Base-by-base conservation (phyloP, 2,329 filamentous ascomycete genomes). In the Apiospora sp. region DNA sequence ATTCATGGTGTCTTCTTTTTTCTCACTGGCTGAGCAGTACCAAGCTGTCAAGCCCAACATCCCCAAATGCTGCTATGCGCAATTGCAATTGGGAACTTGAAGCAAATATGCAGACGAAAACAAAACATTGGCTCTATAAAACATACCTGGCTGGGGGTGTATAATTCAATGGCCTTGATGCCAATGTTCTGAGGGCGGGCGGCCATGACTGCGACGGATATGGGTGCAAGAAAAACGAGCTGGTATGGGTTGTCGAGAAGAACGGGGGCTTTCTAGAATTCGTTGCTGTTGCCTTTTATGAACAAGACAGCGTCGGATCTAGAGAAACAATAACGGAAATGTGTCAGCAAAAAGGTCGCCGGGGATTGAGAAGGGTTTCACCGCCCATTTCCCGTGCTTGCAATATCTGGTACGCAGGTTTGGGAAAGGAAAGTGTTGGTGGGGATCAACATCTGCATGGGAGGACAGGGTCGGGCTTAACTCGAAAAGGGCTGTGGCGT, bases 151-250 rank as follows among this genome's bases (percentile, higher is more conserved):
- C 89, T 93, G 76, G 94, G 94, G 82, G 94, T 94, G 85, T 96
- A 96, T 82, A 96, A 90, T 83, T 96, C 94, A 84, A 96, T 94
- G 92, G 93, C 94, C 88, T 96, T 96, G 83, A 96, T 95, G 89
- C 94, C 94, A 84, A 96, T 92, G 86, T 96, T 96, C 84, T 95
- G 91, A 76, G 94, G 93, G 85, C 93, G 92, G 78, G 91, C 83
- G 81, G 92, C 89, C 93, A 95, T 95, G 73, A 74, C 86, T 71
- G 30, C 70, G 67, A 22, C 34, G 34, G 58, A 19, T 22, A 6
- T n/a, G 34, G 34, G 58, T 64, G 30, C 58, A 64, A 34, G 58
- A 64, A 79, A 34, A 64, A 64, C 30, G 34, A 41, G 34, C 58
- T 24, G 10, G 58, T 64, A 22, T 64, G 5, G 30, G 58, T 41